Evolutionary conservation across 331 rosid genomes (phyloP).

Genomic region (Ulmus americana): DNA sequence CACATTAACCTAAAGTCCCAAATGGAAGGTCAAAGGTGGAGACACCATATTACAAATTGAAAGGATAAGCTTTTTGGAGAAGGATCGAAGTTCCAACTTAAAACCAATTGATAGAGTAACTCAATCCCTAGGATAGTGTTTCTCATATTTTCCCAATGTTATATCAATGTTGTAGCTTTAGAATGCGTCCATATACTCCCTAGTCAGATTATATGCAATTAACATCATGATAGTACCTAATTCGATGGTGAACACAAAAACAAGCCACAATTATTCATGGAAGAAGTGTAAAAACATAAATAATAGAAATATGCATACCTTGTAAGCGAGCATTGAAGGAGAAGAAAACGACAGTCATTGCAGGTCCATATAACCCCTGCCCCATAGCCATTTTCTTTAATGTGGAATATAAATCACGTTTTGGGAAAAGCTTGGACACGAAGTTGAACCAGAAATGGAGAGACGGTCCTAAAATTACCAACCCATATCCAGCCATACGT

Average conservation of each 20-base stretch:
- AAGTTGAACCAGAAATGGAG: slow-evolving; percentile 92
- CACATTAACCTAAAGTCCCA: no score
- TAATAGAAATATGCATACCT: slow-evolving; percentile 35
- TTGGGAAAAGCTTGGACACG: slow-evolving; percentile 63
- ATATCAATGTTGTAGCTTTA: no score
- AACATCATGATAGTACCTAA: not conserved
- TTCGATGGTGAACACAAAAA: not conserved
- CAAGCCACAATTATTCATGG: not conserved
- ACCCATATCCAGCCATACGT: slow-evolving; percentile 87
- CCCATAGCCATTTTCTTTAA: slow-evolving; percentile 84
- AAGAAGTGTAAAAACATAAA: not conserved
- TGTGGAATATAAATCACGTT: slow-evolving; percentile 62
- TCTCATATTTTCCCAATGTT: no score
- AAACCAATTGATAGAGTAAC: no score
- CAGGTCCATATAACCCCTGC: slow-evolving; percentile 75
- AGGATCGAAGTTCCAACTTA: no score
- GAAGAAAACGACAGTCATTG: slow-evolving; percentile 74
- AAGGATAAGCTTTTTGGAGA: no score
- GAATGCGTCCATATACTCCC: no score
- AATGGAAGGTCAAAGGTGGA: no score
- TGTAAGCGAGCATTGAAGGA: slow-evolving; percentile 68
- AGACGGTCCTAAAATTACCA: slow-evolving; percentile 76
- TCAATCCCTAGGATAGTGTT: no score
- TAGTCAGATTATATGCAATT: not conserved
- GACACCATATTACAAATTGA: no score